Evolutionary conservation across 331 rosid species (phyloP), one percentile per base, ranked within the genome.

Genomic region (Pyrus hybrid): DNA sequence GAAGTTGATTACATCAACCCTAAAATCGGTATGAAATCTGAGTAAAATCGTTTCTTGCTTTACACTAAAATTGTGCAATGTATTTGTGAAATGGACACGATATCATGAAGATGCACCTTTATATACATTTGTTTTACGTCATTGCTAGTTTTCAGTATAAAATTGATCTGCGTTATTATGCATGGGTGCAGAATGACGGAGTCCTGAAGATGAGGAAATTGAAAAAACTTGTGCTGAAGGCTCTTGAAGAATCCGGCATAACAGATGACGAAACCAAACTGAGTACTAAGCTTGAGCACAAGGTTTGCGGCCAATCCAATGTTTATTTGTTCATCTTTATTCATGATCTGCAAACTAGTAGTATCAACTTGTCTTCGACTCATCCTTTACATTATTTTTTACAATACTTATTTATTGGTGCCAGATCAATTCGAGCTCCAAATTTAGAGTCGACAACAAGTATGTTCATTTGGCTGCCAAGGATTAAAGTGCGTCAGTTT

Each of bases 381-480:
- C 9, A 16, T 45, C 47, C 8, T 6, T 13, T 47, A 8, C 6
- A n/a, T 26, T 30, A 65, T 41, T 63, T 70, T 6, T 6, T 2
- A 56, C 60, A 9, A 56, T 30, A 63, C 22, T 26, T 29, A 64
- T 41, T 60, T 70, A 71, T 49, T 70, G 73, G 53, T 35, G 63
- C 70, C 87, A 93, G 98, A 79, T 93, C 67, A 86, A 86, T 76
- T 89, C 95, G 30, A 89, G 97, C 84, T 87, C 97, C 67, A 85
- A 82, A 86, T 93, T 89, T 78, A 65, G 73, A 5, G 79, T 89
- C 17, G 91, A 89, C 81, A 80, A 80, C 76, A 93, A 91, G 88
- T 65, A 79, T 53, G 93, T 91, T 75, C 87, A 82, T 73, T 72
- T 93, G 82, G 86, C 80, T 61, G 85, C 84, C 77, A 81, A 85